A percentile compares a stretch with the other conserved stretches of the same genome.
These are phyloP conservation scores for Gonium pectorale DNA, from an alignment of 139 green algal species.

Conservation along the genomic window DNA sequence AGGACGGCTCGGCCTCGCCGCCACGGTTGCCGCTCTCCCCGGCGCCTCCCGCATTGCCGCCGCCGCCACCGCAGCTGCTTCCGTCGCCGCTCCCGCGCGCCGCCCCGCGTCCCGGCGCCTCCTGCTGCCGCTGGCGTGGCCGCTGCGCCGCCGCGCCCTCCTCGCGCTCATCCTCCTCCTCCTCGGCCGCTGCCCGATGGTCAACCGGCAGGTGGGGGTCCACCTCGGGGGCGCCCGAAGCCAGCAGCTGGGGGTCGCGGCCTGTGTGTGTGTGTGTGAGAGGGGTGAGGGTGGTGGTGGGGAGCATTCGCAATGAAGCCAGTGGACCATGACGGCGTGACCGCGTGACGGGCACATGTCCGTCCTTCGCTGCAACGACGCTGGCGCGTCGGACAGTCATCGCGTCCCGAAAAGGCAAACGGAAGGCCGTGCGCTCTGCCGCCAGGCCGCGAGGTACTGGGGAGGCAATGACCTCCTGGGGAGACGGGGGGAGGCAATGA, in stretches of 20 bases:
- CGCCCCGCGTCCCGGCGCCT: background rate
- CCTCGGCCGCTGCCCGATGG: background rate
- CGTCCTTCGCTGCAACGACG: too few species aligned
- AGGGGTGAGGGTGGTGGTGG: too few species aligned
- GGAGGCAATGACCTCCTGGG: too few species aligned
- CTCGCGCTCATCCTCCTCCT: conserved; percentile 12
- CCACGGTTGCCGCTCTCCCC: background rate
- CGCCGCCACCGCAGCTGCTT: background rate
- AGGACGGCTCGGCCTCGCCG: conserved; percentile 7
- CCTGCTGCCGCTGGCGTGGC: background rate
- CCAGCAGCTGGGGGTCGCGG: conserved; percentile 42
- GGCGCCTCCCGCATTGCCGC: background rate
- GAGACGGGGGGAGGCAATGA: too few species aligned
- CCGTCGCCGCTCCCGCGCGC: background rate
- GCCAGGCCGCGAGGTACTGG: too few species aligned
- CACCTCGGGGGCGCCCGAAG: background rate
- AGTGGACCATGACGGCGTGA: too few species aligned
- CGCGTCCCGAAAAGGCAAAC: too few species aligned
- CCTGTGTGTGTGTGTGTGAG: too few species aligned
- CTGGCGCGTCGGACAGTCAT: too few species aligned
- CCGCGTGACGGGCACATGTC: too few species aligned
- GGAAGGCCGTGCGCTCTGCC: too few species aligned
- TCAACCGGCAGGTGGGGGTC: conserved; percentile 12
- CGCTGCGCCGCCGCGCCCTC: conserved; percentile 8
- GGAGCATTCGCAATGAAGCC: too few species aligned